Conservation (phyloP, 441 rosid species). For the Erodium texanum region DNA sequence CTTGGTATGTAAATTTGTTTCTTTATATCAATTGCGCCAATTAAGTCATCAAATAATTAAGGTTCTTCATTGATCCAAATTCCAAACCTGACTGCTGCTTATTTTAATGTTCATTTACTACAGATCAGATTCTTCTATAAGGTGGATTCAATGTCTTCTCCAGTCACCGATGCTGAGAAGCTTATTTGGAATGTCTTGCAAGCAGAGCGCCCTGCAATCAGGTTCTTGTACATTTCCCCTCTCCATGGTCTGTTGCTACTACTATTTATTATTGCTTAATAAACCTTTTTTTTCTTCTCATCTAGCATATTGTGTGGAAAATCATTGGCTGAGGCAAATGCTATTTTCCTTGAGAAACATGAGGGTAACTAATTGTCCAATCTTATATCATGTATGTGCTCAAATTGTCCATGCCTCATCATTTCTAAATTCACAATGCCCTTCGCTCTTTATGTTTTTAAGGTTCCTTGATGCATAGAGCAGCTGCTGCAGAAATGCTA, state of each 20-base stretch:
- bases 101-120: conserved; percentile 22
- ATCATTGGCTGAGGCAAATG: conserved; percentile 73
- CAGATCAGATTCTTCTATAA: conserved; percentile 86
- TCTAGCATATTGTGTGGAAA: conserved; percentile 74
- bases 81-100: conserved; percentile 4
- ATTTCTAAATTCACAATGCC: neutral
- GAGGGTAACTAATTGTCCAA: conserved; percentile 37
- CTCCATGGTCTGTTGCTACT: neutral
- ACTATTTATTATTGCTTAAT: neutral
- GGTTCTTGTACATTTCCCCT: conserved; percentile 33
- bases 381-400: neutral
- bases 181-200: conserved; percentile 84
- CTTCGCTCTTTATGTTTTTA: conserved; percentile 18
- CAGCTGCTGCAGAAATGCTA: conserved; percentile 89
- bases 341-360: conserved; percentile 62
- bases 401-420: neutral
- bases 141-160: conserved; percentile 52
- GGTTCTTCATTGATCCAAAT: neutral
- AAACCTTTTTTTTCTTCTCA: neutral
- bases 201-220: conserved; percentile 81
- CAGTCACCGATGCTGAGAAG: conserved; percentile 63
- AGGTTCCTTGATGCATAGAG: conserved; percentile 98
- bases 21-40: neutral
- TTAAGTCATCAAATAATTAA: neutral
- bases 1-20: conserved; percentile 48